Conservation (phyloP, 2,329 filamentous ascomycete species). For the Calonectria montana region DNA sequence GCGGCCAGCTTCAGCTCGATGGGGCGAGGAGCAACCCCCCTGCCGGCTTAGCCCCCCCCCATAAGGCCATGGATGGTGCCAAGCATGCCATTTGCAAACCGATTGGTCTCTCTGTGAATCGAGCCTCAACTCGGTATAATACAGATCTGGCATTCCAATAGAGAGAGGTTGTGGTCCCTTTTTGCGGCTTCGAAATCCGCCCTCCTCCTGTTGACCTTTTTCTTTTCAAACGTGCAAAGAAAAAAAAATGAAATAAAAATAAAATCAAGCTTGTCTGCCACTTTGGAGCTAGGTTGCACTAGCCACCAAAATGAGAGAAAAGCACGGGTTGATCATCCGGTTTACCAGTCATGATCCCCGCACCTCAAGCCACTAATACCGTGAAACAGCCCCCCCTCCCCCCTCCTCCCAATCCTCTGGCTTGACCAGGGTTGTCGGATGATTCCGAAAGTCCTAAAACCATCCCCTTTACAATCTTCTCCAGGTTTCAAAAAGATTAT, state of each 20-base stretch:
- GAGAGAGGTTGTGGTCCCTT: background rate
- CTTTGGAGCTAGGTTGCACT: background rate
- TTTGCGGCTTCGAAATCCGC: background rate
- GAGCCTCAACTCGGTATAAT: background rate
- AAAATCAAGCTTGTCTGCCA: background rate
- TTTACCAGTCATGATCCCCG: background rate
- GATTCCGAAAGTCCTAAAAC: background rate
- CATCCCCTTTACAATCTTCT: background rate
- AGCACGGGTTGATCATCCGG: background rate
- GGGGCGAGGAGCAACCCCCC: background rate
- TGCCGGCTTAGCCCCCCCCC: background rate
- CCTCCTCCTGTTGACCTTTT: background rate
- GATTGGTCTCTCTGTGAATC: background rate
- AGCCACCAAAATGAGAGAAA: background rate
- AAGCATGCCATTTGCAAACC: background rate
- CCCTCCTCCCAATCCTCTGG: background rate
- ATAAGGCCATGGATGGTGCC: too few species aligned
- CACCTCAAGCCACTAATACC: background rate
- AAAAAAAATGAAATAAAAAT: background rate
- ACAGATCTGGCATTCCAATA: too few species aligned
- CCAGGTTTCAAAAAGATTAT: background rate
- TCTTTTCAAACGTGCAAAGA: background rate
- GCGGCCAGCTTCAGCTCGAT: background rate
- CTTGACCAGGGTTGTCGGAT: constrained; percentile 7
- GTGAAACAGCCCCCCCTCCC: constrained; percentile 7